Conservation (phyloP, 345 rosid genomes). For the Populus pruinosa region DNA sequence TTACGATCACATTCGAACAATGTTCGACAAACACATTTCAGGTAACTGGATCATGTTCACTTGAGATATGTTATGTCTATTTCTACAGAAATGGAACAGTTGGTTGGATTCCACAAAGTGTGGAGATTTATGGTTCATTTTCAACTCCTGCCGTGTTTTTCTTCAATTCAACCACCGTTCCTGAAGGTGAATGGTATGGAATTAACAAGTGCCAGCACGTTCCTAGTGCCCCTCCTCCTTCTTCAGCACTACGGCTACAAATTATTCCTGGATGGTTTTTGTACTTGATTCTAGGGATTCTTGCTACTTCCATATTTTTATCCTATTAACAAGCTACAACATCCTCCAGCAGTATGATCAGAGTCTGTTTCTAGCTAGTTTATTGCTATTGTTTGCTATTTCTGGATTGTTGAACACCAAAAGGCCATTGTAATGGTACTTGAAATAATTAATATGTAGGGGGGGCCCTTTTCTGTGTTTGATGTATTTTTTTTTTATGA, state of each 20-base stretch:
- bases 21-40: conserved; percentile 29
- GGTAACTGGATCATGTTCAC: conserved; percentile 26
- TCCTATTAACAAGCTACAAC: background rate
- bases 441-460: no score
- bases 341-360: background rate
- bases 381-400: background rate
- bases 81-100: conserved; percentile 26
- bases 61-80: conserved; percentile 27
- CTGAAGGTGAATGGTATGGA: conserved; percentile 19
- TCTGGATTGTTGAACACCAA: background rate
- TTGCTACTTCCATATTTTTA: conserved; percentile 31
- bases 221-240: conserved; percentile 14
- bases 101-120: conserved; percentile 24
- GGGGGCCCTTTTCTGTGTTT: no score
- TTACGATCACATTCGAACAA: conserved; percentile 11
- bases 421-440: background rate
- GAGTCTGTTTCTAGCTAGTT: background rate
- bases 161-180: conserved; percentile 8
- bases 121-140: conserved; percentile 17
- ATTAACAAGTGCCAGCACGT: conserved; percentile 8
- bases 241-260: conserved; percentile 25
- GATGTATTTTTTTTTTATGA: no score
- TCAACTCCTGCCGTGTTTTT: conserved; percentile 8
- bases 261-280: conserved; percentile 9
- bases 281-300: conserved; percentile 21